Conservation (phyloP, 2,329 filamentous ascomycete species). For the Phoma sp. region DNA sequence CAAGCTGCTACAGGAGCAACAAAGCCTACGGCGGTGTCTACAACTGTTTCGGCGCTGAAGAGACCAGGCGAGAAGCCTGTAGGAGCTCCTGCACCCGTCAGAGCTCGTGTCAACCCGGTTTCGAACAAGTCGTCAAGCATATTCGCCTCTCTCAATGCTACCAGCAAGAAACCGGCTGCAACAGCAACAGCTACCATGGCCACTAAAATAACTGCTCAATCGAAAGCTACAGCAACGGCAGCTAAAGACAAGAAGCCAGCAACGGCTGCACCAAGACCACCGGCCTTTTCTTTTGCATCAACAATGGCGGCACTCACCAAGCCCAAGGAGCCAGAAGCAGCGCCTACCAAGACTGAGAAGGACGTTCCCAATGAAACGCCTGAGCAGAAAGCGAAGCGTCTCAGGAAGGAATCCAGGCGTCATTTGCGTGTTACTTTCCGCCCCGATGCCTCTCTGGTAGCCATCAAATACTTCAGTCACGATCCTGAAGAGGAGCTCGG, state of each 20-base stretch:
- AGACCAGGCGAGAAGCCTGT: slow-evolving; percentile 39
- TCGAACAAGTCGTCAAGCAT: slow-evolving; percentile 55
- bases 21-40: slow-evolving; percentile 19
- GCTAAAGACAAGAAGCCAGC: slow-evolving; percentile 41
- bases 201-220: slow-evolving; percentile 29
- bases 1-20: slow-evolving; percentile 11
- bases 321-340: slow-evolving; percentile 61
- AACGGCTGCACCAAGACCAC: slow-evolving; percentile 36
- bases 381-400: slow-evolving; percentile 70
- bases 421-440: slow-evolving; percentile 76
- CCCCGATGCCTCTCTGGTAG: slow-evolving; percentile 69
- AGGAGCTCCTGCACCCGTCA: slow-evolving; percentile 34
- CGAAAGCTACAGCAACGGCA: slow-evolving; percentile 34
- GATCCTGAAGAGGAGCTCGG: slow-evolving; percentile 75
- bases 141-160: slow-evolving; percentile 56
- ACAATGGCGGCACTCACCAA: slow-evolving; percentile 57
- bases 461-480: slow-evolving; percentile 74
- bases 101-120: slow-evolving; percentile 46
- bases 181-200: slow-evolving; percentile 29
- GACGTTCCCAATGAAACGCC: slow-evolving; percentile 66
- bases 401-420: slow-evolving; percentile 75
- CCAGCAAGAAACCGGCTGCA: slow-evolving; percentile 52
- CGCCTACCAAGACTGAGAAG: slow-evolving; percentile 60
- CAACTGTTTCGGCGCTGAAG: slow-evolving; percentile 30
- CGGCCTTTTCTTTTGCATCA: slow-evolving; percentile 48